Evolutionary conservation across 495 filamentous ascomycete genomes (phyloP), one percentile per base, ranked within the genome.

Genomic region (Lasiosphaeria miniovina): DNA sequence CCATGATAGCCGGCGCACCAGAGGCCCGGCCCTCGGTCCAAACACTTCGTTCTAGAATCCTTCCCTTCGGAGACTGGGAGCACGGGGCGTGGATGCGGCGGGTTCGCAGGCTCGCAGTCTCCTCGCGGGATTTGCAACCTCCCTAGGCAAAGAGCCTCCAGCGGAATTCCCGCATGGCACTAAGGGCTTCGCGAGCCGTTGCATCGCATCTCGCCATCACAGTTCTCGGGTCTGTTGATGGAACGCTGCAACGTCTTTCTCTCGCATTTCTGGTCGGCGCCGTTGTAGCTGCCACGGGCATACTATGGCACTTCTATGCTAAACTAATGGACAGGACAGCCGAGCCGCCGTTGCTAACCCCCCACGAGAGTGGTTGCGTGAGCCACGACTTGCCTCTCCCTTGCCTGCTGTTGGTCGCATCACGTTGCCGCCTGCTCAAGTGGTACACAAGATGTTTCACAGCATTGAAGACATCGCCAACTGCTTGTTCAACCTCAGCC

Each of bases 201-300:
- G 62, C 67, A 71, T 70, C 67, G 67, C 69, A 65, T 68, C 61
- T 63, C 34, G 57, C 63, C 67, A 68, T 70, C 69, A 57, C 65
- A 61, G 63, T 38, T 64, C 45, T 60, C 59, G 67, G 65, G 67
- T 61, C 55, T 58, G 52, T 57, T 60, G 61, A 68, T 71, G 69
- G 61, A 68, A 70, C 67, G 60, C 62, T 68, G 24, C 24, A 24
- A 24, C 24, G 24, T 24, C 24, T 24, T 24, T 24, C 24, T 24
- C 24, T 24, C 24, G 24, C 24, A 24, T 24, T 24, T 24, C 24
- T 24, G 24, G 24, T 24, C 24, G 24, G 24, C 24, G 24, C 24
- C 24, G 24, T 24, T 24, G 24, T 2, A 24, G 24, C 24, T 24
- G 24, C 24, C 2, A 24, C 2, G 24, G 24, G 24, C 2, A 24